Percentiles rank a stretch among this genome's conserved stretches.
These are phyloP conservation scores for Fusarium sp. DNA, from an alignment of 2,329 filamentous ascomycete genomes.

Conservation along the genomic window DNA sequence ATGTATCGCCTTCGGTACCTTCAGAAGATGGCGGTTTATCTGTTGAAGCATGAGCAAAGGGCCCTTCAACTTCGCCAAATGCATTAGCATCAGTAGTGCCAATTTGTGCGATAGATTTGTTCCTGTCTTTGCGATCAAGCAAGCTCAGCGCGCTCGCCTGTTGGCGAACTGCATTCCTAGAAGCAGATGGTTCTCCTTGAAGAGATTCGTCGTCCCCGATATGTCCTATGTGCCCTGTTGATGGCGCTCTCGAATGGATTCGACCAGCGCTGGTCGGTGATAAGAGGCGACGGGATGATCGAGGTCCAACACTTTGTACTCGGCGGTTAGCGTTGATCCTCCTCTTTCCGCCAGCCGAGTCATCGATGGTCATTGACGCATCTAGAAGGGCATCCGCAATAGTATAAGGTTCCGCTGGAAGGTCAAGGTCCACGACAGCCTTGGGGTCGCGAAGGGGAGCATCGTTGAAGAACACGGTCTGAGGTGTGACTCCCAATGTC, in stretches of 20 bases:
- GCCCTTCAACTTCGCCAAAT: slow-evolving; percentile 69
- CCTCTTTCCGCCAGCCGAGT: slow-evolving; percentile 66
- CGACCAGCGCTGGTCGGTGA: slow-evolving; percentile 50
- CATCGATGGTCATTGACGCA: slow-evolving; percentile 88
- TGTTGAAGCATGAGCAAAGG: slow-evolving; percentile 56
- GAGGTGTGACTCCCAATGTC: slow-evolving; percentile 79
- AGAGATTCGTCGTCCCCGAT: slow-evolving; percentile 52
- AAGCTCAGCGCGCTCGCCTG: slow-evolving; percentile 70
- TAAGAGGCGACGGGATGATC: slow-evolving; percentile 46
- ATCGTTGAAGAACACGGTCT: slow-evolving; percentile 94
- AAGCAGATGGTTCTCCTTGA: slow-evolving; percentile 56
- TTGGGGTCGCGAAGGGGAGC: slow-evolving; percentile 63
- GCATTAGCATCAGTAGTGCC: slow-evolving; percentile 69
- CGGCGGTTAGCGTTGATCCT: slow-evolving; percentile 64
- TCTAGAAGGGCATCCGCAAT: slow-evolving; percentile 92
- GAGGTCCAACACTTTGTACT: slow-evolving; percentile 51
- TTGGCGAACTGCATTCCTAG: slow-evolving; percentile 62
- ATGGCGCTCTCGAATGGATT: slow-evolving; percentile 53
- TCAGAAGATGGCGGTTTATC: slow-evolving; percentile 38
- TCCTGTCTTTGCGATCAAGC: slow-evolving; percentile 68
- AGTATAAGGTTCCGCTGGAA: slow-evolving; percentile 68
- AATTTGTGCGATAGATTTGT: slow-evolving; percentile 68
- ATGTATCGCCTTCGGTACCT: slow-evolving; percentile 47
- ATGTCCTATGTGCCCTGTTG: slow-evolving; percentile 44
- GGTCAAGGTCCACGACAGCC: slow-evolving; percentile 47